phyloP scores from a whole-genome alignment of 2,329 filamentous ascomycete genomes.

The Fusarium phyllophilum region DNA sequence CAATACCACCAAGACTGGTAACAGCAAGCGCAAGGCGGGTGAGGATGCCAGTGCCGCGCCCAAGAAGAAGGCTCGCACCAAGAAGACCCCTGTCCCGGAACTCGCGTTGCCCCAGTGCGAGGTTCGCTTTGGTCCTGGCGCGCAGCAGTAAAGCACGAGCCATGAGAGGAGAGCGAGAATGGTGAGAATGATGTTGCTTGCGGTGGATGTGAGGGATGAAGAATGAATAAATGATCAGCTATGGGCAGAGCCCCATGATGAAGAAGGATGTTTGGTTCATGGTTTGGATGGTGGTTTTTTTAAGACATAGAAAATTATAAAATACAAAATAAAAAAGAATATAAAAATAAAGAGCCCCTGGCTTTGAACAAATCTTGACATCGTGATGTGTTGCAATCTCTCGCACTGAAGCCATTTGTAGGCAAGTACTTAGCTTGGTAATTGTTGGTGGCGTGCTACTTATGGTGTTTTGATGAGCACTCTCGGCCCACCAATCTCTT shows the following conservation, averaged over 20 bases:
- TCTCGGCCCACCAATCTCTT: not conserved
- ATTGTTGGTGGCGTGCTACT: not conserved
- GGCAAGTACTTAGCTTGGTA: not conserved
- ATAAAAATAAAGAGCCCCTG: not conserved
- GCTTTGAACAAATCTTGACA: not conserved
- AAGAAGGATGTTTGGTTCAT: not conserved
- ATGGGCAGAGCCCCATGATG: not conserved
- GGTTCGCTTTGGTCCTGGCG: not conserved
- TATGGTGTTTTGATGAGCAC: not conserved
- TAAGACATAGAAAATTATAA: not conserved
- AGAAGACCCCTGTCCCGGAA: not conserved
- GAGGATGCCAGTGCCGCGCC: not conserved
- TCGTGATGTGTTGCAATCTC: not conserved
- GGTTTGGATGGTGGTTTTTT: not conserved
- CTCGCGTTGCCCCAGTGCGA: not conserved
- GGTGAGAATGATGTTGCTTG: not conserved
- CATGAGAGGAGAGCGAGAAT: not conserved
- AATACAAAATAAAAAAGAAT: not conserved
- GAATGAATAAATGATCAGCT: not conserved
- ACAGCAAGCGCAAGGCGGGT: conserved; percentile 13
- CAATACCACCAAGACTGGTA: not conserved
- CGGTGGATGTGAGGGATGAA: not conserved
- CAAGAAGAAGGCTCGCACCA: conserved; percentile 15
- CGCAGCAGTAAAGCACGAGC: not conserved
- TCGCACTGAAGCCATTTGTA: not conserved